A percentile compares a stretch with the other conserved stretches of the same genome.
These are phyloP conservation scores for Polychaeton citri DNA, from an alignment of 2,329 filamentous ascomycete genomes.

Conservation along the genomic window DNA sequence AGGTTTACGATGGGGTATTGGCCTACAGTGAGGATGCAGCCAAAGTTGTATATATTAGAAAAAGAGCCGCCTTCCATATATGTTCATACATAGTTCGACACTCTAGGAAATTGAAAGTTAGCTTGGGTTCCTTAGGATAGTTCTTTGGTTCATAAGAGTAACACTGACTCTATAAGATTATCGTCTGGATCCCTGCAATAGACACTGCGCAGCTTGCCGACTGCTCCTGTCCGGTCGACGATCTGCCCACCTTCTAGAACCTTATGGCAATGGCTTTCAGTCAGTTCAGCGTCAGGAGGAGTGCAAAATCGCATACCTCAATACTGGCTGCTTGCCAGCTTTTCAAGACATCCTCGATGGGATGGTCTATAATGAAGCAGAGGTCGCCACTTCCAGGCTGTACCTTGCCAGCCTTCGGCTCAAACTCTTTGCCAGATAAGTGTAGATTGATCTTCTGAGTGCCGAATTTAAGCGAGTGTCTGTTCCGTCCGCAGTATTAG, in stretches of 20 bases:
- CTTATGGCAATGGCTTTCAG: no score
- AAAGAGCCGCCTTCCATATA: conserved; percentile 13
- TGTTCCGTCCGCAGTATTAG: conserved; percentile 9
- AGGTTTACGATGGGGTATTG: conserved; percentile 38
- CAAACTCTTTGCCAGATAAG: conserved; percentile 43
- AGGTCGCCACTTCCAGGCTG: conserved; percentile 46
- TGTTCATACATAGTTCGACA: conserved; percentile 17
- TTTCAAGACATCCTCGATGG: conserved; percentile 34
- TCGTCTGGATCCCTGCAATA: conserved; percentile 50
- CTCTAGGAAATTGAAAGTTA: conserved; percentile 6
- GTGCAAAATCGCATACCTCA: conserved; percentile 24
- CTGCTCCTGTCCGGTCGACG: conserved; percentile 43
- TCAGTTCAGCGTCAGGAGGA: not conserved
- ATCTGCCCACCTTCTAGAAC: conserved; percentile 35
- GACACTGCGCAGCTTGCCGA: conserved; percentile 41
- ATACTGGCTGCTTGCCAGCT: conserved; percentile 31
- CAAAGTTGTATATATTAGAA: conserved; percentile 39
- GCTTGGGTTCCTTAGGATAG: no score
- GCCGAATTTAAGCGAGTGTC: conserved; percentile 45
- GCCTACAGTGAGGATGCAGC: conserved; percentile 40
- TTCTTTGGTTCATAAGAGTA: no score
- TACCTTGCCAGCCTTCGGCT: conserved; percentile 43
- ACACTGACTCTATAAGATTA: conserved; percentile 47
- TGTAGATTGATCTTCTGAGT: conserved; percentile 50
- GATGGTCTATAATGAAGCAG: conserved; percentile 44